Conservation (phyloP, 2,329 filamentous ascomycete species). For the Pseudogymnoascus sp. region DNA sequence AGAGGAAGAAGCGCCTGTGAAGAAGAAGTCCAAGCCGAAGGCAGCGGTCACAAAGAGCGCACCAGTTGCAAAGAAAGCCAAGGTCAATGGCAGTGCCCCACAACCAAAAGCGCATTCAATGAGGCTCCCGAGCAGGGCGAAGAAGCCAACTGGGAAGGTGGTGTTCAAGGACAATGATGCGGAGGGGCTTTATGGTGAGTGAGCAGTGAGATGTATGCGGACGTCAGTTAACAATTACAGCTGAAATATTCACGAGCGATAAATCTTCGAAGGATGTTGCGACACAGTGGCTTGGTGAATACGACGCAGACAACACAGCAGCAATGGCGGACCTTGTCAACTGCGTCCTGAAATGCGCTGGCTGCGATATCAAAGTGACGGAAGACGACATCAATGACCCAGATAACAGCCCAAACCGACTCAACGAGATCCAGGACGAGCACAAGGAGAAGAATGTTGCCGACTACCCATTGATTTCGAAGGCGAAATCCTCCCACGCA, state of each 20-base stretch:
- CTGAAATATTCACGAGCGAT: conserved; percentile 56
- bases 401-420: conserved; percentile 71
- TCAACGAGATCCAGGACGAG: conserved; percentile 80
- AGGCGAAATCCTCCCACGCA: conserved; percentile 64
- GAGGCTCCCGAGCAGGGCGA: conserved; percentile 25
- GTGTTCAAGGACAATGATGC: conserved; percentile 35
- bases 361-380: conserved; percentile 72
- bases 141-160: conserved; percentile 33
- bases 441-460: conserved; percentile 77
- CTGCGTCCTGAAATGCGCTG: conserved; percentile 63
- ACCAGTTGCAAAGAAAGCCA: conserved; percentile 56
- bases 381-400: conserved; percentile 81
- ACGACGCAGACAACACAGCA: conserved; percentile 45
- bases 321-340: conserved; percentile 59
- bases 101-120: conserved; percentile 47
- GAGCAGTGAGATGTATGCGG: neutral
- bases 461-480: conserved; percentile 87
- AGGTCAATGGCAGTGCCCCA: conserved; percentile 53
- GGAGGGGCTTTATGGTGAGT: conserved; percentile 26
- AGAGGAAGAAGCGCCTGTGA: conserved; percentile 38
- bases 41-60: conserved; percentile 38
- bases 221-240: conserved; percentile 35
- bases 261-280: conserved; percentile 50
- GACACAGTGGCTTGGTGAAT: conserved; percentile 53
- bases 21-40: conserved; percentile 31